Base-by-base conservation (phyloP, 2,329 filamentous ascomycete genomes). In the Corniculantispora saksenae region DNA sequence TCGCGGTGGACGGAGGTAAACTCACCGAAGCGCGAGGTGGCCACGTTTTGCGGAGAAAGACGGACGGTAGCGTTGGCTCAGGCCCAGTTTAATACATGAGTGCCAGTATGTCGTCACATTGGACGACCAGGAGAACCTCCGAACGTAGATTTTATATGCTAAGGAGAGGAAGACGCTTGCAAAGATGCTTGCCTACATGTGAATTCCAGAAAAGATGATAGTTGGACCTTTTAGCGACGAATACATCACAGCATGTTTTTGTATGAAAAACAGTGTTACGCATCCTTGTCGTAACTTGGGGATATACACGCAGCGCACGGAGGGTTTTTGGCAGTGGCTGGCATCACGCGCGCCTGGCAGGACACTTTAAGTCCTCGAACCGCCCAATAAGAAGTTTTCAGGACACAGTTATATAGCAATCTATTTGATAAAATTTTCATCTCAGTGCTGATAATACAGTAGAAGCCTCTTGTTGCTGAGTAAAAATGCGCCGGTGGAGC, bases 1-100 rank as follows among this genome's bases (percentile, higher is more conserved):
- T 71, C 9, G 70, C 68, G 8, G 57, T 71, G 7, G 69, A 71
- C 10, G 66, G 67, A 55, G 70, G 69, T 5, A 68, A 64, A 43
- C 65, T 69, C 47, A 70, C 68, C 1, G 68, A 68, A 12, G 65
- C 66, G 27, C 62, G 69, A 45, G 70, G 67, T 8, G 70, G 70
- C 5, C 67, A 65, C 25, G 67, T 66, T 1, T 32, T 71, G 47
- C 47, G 70, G 38, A 67, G 70, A 55, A 40, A 7, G 8, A 32
- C 23, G 51, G 63, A 65, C 32, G 63, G 63, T 2, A 61, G 29
- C 8, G 61, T 64, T 4, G 29, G 45, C 21, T n/a, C 50, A 10
- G 60, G 60, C n/a, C 10, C 19, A 9, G 38, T 55, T 15, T 62
- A 55, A 15, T 19, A n/a, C n/a, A 50, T 27, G 12, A 13, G 17